Percentiles rank a stretch among this genome's conserved stretches.
Evolutionary conservation across 169 alveolate genomes (phyloP).

Genomic region (Babesia ovis): DNA sequence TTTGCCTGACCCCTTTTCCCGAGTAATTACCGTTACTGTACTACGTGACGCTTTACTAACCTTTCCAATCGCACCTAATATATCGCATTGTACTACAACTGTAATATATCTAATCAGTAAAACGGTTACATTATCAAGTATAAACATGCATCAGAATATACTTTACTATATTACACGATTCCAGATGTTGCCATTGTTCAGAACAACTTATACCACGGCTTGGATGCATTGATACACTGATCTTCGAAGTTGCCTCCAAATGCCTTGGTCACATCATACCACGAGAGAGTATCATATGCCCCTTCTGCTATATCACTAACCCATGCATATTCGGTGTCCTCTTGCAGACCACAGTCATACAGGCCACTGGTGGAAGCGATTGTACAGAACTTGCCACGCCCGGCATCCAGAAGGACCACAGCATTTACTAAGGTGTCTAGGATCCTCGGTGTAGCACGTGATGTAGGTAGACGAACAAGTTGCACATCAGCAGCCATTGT

Average conservation of each 20-base stretch:
- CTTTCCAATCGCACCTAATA: no score
- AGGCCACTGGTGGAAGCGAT: not conserved
- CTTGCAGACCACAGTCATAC: constrained; percentile 20
- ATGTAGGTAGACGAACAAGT: constrained; percentile 18
- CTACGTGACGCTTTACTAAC: no score
- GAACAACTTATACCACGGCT: constrained; percentile 4
- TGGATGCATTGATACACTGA: not conserved
- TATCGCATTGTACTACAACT: no score
- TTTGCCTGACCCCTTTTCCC: not conserved
- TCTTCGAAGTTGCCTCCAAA: constrained; percentile 34
- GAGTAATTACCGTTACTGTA: no score
- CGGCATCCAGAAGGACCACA: constrained; percentile 16
- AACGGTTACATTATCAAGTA: no score
- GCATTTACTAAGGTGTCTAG: not conserved
- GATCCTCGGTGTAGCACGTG: constrained; percentile 4
- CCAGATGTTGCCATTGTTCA: not conserved
- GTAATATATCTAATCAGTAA: no score
- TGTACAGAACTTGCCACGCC: constrained; percentile 16
- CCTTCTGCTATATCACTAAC: constrained; percentile 18
- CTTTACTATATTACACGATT: no score
- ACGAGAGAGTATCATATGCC: constrained; percentile 34
- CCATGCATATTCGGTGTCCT: constrained; percentile 12
- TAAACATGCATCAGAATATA: no score
- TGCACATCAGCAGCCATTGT: constrained; percentile 19
- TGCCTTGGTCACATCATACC: constrained; percentile 9